Base-by-base conservation (phyloP, 2,329 filamentous ascomycete genomes). In the Macrophomina pseudophaseolina region DNA sequence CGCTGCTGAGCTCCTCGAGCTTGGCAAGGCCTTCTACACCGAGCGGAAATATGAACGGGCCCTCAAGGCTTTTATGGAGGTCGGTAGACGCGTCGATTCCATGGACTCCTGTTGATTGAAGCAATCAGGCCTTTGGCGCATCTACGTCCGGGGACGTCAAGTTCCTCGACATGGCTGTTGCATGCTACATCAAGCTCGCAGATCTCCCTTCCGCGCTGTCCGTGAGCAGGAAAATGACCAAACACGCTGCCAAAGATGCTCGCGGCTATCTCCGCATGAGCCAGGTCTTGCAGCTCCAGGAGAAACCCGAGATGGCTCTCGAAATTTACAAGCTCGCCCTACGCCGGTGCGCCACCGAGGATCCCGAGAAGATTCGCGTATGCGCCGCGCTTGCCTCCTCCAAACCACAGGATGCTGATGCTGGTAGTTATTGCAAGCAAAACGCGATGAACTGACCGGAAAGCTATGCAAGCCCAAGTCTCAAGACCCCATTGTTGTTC, bases 271-370 rank as follows among this genome's bases (percentile, higher is more conserved):
- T 88, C 33, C 83, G 86, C 64, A 84, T 84, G 32, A 86, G 82
- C 2, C 83, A 83, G 66, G 71, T 82, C 7, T 73, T 84, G 12
- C 73, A 80, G 59, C 81, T 81, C 67, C 82, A 84, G 76, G 79
- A 80, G 11, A 87, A 85, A 71, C 73, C 77, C 2, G 80, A 82
- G n/a, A 82, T 81, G 30, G 87, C 87, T 5, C 71, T 86, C 12
- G 80, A 83, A 11, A 82, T 88, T 30, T 89, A 88, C 74, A 80
- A 82, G 32, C 84, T 86, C 72, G 87, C 85, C n/a, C 75, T 89
- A 69, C 85, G 83, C 68, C 54, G 63, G 44, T 60, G 64, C 44
- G 18, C 66, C 3, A 40, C 18, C 28, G 52, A 38, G 14, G 52
- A 58, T 2, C 70, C 75, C 40, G 71, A 73, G 64, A 72, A 75